Evolutionary conservation across 768 basidiomycete genomes (phyloP).

Genomic region (Trametopsis cervina): DNA sequence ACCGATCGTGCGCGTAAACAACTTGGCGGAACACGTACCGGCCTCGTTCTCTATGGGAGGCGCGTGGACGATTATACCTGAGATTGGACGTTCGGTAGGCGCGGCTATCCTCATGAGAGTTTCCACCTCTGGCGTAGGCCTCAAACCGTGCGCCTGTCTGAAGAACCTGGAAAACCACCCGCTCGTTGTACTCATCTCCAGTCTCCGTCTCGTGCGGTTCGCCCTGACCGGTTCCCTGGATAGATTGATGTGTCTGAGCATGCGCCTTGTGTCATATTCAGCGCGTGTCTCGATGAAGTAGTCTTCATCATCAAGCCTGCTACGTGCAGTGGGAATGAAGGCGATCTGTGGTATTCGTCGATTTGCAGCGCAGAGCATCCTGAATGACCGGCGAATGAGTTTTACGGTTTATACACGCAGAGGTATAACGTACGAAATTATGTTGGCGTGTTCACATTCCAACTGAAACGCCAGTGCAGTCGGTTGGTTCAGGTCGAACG

Average conservation of each 20-base stretch:
- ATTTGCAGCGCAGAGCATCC: not conserved
- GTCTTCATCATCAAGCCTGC: too few species aligned
- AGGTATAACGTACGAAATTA: not conserved
- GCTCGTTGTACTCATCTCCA: not conserved
- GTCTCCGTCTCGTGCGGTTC: not conserved
- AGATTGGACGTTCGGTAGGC: not conserved
- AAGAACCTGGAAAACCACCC: too few species aligned
- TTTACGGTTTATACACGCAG: not conserved
- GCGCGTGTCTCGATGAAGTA: too few species aligned
- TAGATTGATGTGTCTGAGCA: too few species aligned
- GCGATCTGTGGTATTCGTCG: not conserved
- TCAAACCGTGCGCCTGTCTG: not conserved
- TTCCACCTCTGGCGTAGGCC: not conserved
- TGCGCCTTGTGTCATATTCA: too few species aligned
- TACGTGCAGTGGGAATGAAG: not conserved
- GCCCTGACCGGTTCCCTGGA: too few species aligned
- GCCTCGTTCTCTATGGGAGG: too few species aligned
- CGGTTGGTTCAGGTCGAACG: not conserved
- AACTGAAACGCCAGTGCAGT: not conserved
- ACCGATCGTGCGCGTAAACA: too few species aligned
- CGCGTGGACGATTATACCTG: not conserved
- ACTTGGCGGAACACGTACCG: too few species aligned
- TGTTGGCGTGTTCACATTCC: not conserved
- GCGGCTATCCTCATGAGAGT: not conserved
- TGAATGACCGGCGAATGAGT: not conserved